Base-by-base conservation (phyloP, 495 filamentous ascomycete species). In the Durotheca rogersii region DNA sequence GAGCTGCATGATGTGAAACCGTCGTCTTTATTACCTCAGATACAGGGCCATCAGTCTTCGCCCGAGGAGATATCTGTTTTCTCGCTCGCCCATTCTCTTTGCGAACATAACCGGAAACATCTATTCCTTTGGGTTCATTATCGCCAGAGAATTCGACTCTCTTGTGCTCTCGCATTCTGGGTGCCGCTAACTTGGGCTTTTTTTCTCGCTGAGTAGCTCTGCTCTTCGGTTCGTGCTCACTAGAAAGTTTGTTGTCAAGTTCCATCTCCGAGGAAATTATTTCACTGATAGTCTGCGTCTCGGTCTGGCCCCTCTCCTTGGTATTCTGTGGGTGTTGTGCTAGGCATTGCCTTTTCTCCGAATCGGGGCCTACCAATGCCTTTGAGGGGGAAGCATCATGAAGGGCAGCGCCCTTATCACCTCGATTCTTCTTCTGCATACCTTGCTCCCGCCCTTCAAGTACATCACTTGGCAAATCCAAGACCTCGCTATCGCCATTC, bases 311-410 rank as follows among this genome's bases (percentile, higher is more conserved):
- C 1, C 29, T 2, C n/a, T 38, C 46, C 23, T 11, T 17, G 1
- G 25, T 7, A n/a, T n/a, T n/a, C 14, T 46, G 31, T n/a, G 19
- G 16, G 34, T 11, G 29, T 3, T 46, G 45, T 14, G 42, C 11
- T 20, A 41, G 41, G 10, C 40, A 51, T 9, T 50, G 41, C 50
- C 54, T 59, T 46, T 47, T 59, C 41, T 51, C 54, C 17, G 50
- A 54, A 30, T 54, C 54, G 0, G 56, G 31, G 0, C 50, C 41
- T 33, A 53, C 18, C 7, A 11, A 31, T 3, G 19, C 10, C 9
- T 41, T 11, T 6, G 27, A 10, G 7, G 5, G n/a, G n/a, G n/a
- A n/a, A n/a, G n/a, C n/a, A n/a, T n/a, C n/a, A n/a, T n/a, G n/a
- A n/a, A n/a, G n/a, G n/a, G n/a, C n/a, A n/a, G n/a, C n/a, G n/a